Percentiles rank a stretch among this genome's conserved stretches.
Conservation (phyloP, 768 basidiomycete species). For the Xanthoconium stramineum region DNA sequence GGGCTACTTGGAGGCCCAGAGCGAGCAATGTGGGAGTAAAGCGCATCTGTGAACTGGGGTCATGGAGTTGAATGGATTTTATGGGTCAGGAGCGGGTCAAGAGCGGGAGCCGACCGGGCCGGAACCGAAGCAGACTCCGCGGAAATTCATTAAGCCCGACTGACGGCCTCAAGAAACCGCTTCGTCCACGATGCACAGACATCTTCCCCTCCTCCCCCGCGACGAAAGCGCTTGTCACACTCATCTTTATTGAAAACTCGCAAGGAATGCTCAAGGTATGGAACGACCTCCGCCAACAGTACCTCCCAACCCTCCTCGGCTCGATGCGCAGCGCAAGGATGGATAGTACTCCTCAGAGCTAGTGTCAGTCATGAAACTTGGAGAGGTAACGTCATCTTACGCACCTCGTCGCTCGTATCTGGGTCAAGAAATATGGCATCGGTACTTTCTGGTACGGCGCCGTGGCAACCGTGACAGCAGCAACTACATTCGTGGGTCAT, state of each 20-base stretch:
- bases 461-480: constrained; percentile 85
- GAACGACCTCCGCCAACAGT: constrained; percentile 47
- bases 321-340: constrained; percentile 38
- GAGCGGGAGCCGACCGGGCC: neutral
- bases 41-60: neutral
- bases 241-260: constrained; percentile 58
- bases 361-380: constrained; percentile 44
- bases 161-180: neutral
- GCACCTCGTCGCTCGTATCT: neutral
- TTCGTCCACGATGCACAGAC: constrained; percentile 4
- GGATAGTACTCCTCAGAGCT: constrained; percentile 57
- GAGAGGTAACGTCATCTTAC: neutral
- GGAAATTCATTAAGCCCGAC: constrained; percentile 19
- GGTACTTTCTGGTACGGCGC: constrained; percentile 88
- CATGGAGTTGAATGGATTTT: neutral
- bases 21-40: neutral
- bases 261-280: constrained; percentile 42
- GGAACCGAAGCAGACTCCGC: constrained; percentile 8
- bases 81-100: too few species aligned
- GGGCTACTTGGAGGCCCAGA: neutral
- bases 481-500: constrained; percentile 90
- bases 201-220: constrained; percentile 23
- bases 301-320: constrained; percentile 42
- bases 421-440: constrained; percentile 76
- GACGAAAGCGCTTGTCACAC: constrained; percentile 29